Conservation (phyloP, 352 stramenopile genomes). For the Thalassiosira hispida region DNA sequence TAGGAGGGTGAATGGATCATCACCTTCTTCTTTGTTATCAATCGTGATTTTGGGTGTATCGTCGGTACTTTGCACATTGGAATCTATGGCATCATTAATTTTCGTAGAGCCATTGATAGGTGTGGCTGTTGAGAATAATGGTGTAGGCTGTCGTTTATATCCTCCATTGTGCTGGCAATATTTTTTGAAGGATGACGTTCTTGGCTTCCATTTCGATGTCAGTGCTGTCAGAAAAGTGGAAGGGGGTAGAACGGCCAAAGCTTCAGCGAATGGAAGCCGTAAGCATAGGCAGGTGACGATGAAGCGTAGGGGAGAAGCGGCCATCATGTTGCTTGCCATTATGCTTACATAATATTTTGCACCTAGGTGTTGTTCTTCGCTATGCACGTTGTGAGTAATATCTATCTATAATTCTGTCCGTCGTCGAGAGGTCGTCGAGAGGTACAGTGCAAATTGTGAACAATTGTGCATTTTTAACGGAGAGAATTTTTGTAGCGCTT, state of each 20-base stretch:
- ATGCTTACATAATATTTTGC: too few relatives aligned
- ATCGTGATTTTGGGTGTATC: background rate
- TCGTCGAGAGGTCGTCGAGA: too few relatives aligned
- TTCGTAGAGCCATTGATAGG: background rate
- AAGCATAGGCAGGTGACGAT: background rate
- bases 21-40: constrained; percentile 10
- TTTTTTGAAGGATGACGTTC: background rate
- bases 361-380: too few relatives aligned
- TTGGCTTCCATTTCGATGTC: background rate
- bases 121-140: background rate
- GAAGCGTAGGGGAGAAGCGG: too few relatives aligned
- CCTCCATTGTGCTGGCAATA: too few relatives aligned
- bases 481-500: too few relatives aligned
- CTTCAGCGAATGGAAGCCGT: background rate
- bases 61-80: background rate
- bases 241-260: background rate
- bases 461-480: too few relatives aligned
- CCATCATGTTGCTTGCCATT: too few relatives aligned
- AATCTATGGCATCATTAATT: background rate
- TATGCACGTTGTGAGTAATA: too few relatives aligned
- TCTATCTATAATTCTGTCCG: too few relatives aligned
- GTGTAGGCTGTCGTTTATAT: background rate
- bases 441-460: too few relatives aligned
- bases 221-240: background rate
- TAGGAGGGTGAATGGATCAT: constrained; percentile 65